phyloP scores from a whole-genome alignment of 257 asterid species.

The Solanum neorickii region DNA sequence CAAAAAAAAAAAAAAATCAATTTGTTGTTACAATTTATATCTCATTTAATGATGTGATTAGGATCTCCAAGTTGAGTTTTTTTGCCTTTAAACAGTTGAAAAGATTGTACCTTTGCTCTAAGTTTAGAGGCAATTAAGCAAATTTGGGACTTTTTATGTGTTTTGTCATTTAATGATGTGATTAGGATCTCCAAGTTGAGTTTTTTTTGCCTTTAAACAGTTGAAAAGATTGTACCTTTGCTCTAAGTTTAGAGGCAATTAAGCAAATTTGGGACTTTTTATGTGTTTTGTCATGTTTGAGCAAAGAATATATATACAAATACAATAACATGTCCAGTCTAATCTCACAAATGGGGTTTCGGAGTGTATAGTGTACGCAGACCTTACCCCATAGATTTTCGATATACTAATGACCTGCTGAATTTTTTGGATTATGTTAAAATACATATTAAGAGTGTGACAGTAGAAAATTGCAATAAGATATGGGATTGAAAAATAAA shows the following conservation, averaged over 20 bases:
- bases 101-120: neutral
- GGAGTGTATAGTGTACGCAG: rapidly evolving
- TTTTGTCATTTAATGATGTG: neutral
- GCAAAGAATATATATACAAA: neutral
- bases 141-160: neutral
- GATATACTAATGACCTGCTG: neutral
- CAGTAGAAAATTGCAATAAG: neutral
- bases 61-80: neutral
- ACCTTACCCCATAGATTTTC: rapidly evolving
- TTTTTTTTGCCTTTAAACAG: neutral
- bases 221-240: neutral
- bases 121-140: neutral
- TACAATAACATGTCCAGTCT: neutral
- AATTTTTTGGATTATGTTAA: neutral
- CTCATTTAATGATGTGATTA: neutral
- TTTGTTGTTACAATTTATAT: no score
- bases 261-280: neutral
- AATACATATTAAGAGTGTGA: neutral
- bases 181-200: neutral
- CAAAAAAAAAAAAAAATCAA: no score
- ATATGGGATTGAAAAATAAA: neutral
- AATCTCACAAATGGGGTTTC: rapidly evolving
- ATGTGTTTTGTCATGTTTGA: neutral
- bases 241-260: neutral
- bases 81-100: neutral